Percentiles rank a stretch among this genome's conserved stretches.
Conservation (phyloP, 306 rosid genomes). For the Trifolium fragiferum region DNA sequence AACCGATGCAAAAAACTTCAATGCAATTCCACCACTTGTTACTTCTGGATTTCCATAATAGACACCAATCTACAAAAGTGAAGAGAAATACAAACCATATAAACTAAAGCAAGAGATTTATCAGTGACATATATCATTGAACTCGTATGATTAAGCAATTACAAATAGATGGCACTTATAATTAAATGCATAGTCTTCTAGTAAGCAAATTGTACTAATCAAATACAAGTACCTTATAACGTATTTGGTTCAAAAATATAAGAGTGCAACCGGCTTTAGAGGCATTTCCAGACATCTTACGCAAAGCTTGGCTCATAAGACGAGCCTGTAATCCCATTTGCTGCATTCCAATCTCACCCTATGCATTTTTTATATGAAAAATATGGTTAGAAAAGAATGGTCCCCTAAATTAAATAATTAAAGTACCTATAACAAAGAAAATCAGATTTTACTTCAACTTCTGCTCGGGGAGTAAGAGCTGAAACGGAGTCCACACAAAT, state of each 20-base stretch:
- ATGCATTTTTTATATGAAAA: conserved; percentile 26
- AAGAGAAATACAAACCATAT: conserved; percentile 43
- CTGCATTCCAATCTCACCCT: conserved; percentile 99
- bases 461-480: conserved; percentile 98
- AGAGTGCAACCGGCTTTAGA: conserved; percentile 99
- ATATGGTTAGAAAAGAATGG: conserved; percentile 38
- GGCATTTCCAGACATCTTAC: conserved; percentile 99
- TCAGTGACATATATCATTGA: conserved; percentile 20
- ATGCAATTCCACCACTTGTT: conserved; percentile 98
- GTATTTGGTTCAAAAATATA: conserved; percentile 91
- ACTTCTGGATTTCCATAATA: conserved; percentile 99
- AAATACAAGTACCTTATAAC: conserved; percentile 80
- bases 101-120: conserved; percentile 13
- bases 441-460: conserved; percentile 73
- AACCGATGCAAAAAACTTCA: conserved; percentile 96
- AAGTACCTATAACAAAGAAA: conserved; percentile 29
- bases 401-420: conserved; percentile 10
- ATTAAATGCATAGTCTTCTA: conserved; percentile 13
- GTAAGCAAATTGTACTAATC: conserved; percentile 23
- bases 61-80: conserved; percentile 79
- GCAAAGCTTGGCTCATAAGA: conserved; percentile 98
- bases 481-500: conserved; percentile 98
- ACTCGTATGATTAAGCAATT: conserved; percentile 19
- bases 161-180: not conserved
- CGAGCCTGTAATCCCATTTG: conserved; percentile 99